A percentile compares a stretch with the other conserved stretches of the same genome.
Evolutionary conservation across 2,329 filamentous ascomycete species (phyloP).

Genomic region (Seiridium cupressi): DNA sequence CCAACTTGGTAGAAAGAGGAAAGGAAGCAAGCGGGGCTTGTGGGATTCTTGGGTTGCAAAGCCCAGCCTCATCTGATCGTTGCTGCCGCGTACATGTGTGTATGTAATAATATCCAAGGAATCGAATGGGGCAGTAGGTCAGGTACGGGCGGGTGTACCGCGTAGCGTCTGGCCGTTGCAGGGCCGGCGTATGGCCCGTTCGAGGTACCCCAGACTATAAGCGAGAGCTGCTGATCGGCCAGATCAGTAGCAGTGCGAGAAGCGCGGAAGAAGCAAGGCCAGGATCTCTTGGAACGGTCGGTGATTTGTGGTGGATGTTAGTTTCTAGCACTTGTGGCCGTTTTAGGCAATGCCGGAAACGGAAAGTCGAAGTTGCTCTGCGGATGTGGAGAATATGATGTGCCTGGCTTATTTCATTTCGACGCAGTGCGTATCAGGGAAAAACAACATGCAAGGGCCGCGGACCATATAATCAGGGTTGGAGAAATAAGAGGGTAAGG

Average conservation of each 20-base stretch:
- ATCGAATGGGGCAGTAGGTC: constrained; percentile 9
- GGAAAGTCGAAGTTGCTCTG: constrained; percentile 34
- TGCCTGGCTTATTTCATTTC: constrained; percentile 43
- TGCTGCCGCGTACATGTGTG: constrained; percentile 29
- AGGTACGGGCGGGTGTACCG: not conserved
- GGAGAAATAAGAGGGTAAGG: constrained; percentile 12
- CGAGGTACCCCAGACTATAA: constrained; percentile 20
- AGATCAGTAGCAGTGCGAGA: constrained; percentile 13
- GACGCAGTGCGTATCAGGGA: constrained; percentile 44
- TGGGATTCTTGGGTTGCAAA: constrained; percentile 31
- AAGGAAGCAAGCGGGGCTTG: constrained; percentile 32
- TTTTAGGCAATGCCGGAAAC: constrained; percentile 39
- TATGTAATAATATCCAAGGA: constrained; percentile 19
- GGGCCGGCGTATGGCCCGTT: constrained; percentile 26
- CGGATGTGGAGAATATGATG: constrained; percentile 40
- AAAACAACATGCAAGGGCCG: constrained; percentile 38
- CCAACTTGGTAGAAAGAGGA: constrained; percentile 31
- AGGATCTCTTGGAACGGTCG: constrained; percentile 27
- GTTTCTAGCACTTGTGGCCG: constrained; percentile 29
- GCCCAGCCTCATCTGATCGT: constrained; percentile 34
- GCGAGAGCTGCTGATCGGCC: constrained; percentile 15
- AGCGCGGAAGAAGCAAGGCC: constrained; percentile 25
- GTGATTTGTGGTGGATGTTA: constrained; percentile 28
- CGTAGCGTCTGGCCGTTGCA: constrained; percentile 26
- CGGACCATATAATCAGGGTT: constrained; percentile 24